Percentiles rank a stretch among this genome's conserved stretches.
phyloP scores from a whole-genome alignment of 495 filamentous ascomycete genomes.

The Aspergillus bertholletiae region DNA sequence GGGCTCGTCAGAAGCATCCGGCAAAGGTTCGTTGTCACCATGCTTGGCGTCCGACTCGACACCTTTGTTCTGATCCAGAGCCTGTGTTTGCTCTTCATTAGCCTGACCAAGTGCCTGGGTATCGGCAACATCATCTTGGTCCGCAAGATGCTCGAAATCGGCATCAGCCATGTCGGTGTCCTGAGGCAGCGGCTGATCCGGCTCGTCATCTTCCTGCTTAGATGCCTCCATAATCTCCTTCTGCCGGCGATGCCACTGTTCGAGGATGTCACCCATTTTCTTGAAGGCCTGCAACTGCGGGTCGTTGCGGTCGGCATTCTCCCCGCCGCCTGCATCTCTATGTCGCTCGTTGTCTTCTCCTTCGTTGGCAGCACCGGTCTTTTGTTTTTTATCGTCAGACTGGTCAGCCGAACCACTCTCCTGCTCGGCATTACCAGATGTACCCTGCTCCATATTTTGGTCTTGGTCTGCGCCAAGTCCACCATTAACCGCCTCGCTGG shows the following conservation, averaged over 20 bases:
- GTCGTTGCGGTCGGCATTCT: slow-evolving; percentile 49
- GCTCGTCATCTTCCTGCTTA: slow-evolving; percentile 54
- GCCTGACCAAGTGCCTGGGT: slow-evolving; percentile 89
- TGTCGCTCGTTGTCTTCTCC: slow-evolving; percentile 44
- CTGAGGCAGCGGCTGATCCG: slow-evolving; percentile 42
- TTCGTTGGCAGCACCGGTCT: slow-evolving; percentile 38
- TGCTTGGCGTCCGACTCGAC: slow-evolving; percentile 67
- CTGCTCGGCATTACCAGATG: slow-evolving; percentile 61
- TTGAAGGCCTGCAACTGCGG: slow-evolving; percentile 66
- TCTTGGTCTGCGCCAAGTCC: slow-evolving; percentile 44
- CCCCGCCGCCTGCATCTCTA: slow-evolving; percentile 37
- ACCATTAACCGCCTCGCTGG: slow-evolving; percentile 44
- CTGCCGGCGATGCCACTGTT: slow-evolving; percentile 84
- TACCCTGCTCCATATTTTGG: slow-evolving; percentile 60
- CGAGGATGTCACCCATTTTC: slow-evolving; percentile 89
- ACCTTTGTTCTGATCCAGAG: slow-evolving; percentile 80
- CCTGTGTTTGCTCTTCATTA: slow-evolving; percentile 76
- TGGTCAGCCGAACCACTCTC: slow-evolving; percentile 46
- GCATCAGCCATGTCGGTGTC: slow-evolving; percentile 65
- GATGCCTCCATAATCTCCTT: slow-evolving; percentile 70
- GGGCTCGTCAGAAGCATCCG: slow-evolving; percentile 57
- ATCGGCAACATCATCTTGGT: slow-evolving; percentile 75
- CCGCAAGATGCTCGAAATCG: slow-evolving; percentile 86
- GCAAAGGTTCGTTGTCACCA: slow-evolving; percentile 49
- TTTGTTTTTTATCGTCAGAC: slow-evolving; percentile 38